phyloP scores from a whole-genome alignment of 2,329 filamentous ascomycete species.

The Cladosporium sp. region DNA sequence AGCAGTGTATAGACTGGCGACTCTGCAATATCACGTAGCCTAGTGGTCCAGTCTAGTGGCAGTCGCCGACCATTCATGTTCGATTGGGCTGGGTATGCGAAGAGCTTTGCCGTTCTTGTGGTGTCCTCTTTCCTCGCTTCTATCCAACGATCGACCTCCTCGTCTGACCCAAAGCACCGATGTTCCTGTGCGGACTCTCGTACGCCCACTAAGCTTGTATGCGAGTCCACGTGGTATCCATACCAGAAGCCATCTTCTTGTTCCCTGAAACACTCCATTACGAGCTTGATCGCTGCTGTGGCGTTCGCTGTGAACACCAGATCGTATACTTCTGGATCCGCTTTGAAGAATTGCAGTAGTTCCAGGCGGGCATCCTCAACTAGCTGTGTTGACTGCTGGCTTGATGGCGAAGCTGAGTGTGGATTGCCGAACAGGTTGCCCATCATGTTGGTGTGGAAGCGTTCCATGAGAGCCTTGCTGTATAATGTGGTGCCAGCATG shows the following conservation, averaged over 20 bases:
- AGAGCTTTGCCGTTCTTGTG: slow-evolving; percentile 51
- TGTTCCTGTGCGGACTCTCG: slow-evolving; percentile 64
- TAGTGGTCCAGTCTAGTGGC: slow-evolving; percentile 66
- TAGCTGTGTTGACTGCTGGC: slow-evolving; percentile 67
- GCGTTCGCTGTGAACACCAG: slow-evolving; percentile 90
- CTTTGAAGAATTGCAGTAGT: slow-evolving; percentile 75
- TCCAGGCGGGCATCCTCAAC: slow-evolving; percentile 74
- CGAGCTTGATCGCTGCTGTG: slow-evolving; percentile 85
- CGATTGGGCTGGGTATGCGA: slow-evolving; percentile 88
- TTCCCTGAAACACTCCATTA: slow-evolving; percentile 74
- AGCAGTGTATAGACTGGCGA: slow-evolving; percentile 65
- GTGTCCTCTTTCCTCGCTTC: slow-evolving; percentile 25
- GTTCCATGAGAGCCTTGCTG: slow-evolving; percentile 73
- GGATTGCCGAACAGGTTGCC: slow-evolving; percentile 84
- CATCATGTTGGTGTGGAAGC: slow-evolving; percentile 77
- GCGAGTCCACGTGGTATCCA: slow-evolving; percentile 78
- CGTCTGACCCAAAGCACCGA: slow-evolving; percentile 66
- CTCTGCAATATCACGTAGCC: neutral
- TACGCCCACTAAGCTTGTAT: slow-evolving; percentile 84
- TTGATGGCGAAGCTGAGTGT: slow-evolving; percentile 82
- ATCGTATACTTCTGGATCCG: slow-evolving; percentile 79
- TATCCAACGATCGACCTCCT: slow-evolving; percentile 68
- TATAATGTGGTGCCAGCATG: slow-evolving; percentile 83
- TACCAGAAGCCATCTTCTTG: slow-evolving; percentile 72
- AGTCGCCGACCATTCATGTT: slow-evolving; percentile 84